Evolutionary conservation across 164 flowering plant genomes (phyloP), one percentile per base, ranked within the genome.

Genomic region (Umbilicus rupestris): DNA sequence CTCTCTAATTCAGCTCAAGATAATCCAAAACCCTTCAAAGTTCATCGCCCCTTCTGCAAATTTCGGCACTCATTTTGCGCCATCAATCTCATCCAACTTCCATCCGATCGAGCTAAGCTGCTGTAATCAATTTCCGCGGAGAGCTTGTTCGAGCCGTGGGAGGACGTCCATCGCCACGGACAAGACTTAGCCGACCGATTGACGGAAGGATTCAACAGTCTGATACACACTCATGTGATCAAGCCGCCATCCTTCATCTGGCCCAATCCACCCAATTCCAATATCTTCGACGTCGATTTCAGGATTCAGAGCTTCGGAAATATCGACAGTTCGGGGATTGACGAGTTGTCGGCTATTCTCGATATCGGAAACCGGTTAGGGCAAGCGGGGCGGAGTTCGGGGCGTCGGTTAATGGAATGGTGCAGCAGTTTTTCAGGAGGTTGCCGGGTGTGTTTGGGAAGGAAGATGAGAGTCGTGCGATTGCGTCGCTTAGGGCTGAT

Each of bases 111-210:
- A 58, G 64, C 29, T 19, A n/a, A 8, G 68, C 30, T 19, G 29
- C 47, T 5, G 15, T 22, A 26, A 29, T 52, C n/a, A 16, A 87
- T 92, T 87, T 90, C 96, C 5, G 85, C 81, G 15, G 97, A 91
- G 77, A 89, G 93, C 63, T 83, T 96, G 0, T 82, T 94, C 31
- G 98, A 94, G 71, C 96, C 97, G 26, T 94, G 98, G 98, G 98
- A 91, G 70, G 98, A 94, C 85, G 83, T 94, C 64, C 97, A 90
- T 73, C 72, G 97, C 29, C 98, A 94, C 22, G 92, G 97, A 4
- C 95, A 78, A 57, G 96, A 89, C 73, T 69, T 94, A 12, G 98
- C 98, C 6, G 98, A 94, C 63, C 77, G 84, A 67, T 74, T 94
- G 1, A 84, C 96, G 5, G 97, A 94, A 73, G 93, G 96, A 0